Base-by-base conservation (phyloP, 1,284 basidiomycete species). In the Singerocomus inundabilis region DNA sequence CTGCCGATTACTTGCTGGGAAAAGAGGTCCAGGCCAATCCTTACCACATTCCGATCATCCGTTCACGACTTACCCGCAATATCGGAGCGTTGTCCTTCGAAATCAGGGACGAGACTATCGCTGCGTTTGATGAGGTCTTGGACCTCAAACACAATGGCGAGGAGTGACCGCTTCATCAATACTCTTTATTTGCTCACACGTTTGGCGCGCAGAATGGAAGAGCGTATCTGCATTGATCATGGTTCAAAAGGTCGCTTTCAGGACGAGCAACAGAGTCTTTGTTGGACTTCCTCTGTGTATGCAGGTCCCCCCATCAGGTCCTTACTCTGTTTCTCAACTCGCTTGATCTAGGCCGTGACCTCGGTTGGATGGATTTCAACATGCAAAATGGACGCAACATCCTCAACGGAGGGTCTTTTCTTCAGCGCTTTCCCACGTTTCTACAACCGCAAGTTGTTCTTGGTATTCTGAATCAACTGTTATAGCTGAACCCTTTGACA, bases 221-320 rank as follows among this genome's bases (percentile, higher is more conserved):
- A 44, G 48, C 11, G 31, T 70, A 2, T 55, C 57, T 0, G 59
- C 51, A 15, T 32, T 66, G 5, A 39, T 44, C 6, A 54, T 48
- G 11, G 25, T 64, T 6, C 59, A 51, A 41, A 40, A 65, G 18
- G 57, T 75, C 7, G 55, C 72, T 10, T 61, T 61, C 41, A 62
- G 70, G 38, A 57, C 67, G 12, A 68, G 56, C 44, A 74, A 72
- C 51, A 65, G 74, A 29, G 32, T 70, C 11, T 70, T 75, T 43
- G 71, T 75, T 25, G 73, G 74, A 4, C 55, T 69, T 18, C 72
- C 74, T 7, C 48, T 73, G 6, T 74, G 74, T 74, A 44, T 2
- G 64, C 39, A n/a, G 38, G 11, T 30, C 2, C 33, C 5, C 5
- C 5, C 8, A 10, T 8, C 13, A n/a, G 6, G 31, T 16, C n/a